Conservation (phyloP, 345 rosid genomes). For the Rhodamnia argentea region DNA sequence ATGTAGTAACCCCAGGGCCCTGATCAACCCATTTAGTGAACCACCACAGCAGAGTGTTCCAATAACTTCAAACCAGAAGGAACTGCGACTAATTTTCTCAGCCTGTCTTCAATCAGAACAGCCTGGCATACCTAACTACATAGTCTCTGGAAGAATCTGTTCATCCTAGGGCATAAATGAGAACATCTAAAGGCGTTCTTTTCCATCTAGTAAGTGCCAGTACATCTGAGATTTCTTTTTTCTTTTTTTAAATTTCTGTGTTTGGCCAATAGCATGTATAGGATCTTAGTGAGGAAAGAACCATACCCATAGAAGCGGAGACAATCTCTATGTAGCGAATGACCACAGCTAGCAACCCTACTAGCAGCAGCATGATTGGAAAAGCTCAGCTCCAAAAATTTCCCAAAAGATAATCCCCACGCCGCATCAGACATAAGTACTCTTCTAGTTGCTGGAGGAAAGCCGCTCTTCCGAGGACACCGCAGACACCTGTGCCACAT, state of each 20-base stretch:
- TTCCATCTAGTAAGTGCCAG: not conserved
- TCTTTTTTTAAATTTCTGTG: not conserved
- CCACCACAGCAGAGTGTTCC: not conserved
- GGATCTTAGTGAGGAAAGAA: not conserved
- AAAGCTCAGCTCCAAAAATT: conserved; percentile 94
- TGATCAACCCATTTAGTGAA: not conserved
- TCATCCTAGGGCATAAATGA: not conserved
- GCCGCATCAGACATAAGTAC: conserved; percentile 98
- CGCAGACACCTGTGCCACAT: conserved; percentile 98
- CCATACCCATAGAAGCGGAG: conserved; percentile 96
- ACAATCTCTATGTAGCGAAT: conserved; percentile 97
- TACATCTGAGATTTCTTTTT: not conserved
- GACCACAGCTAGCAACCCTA: conserved; percentile 98
- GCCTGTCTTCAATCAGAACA: not conserved
- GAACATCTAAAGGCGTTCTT: not conserved
- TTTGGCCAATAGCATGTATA: not conserved
- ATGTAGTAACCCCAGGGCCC: not conserved
- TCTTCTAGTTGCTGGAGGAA: conserved; percentile 92
- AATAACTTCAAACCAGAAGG: not conserved
- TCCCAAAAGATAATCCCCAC: conserved; percentile 95
- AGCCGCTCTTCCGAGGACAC: conserved; percentile 75
- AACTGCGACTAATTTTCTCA: not conserved
- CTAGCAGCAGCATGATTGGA: conserved; percentile 99
- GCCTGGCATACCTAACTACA: not conserved
- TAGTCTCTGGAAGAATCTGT: not conserved